Evolutionary conservation across 208 protist genomes (phyloP).

Genomic region (Acanthamoeba sp.): DNA sequence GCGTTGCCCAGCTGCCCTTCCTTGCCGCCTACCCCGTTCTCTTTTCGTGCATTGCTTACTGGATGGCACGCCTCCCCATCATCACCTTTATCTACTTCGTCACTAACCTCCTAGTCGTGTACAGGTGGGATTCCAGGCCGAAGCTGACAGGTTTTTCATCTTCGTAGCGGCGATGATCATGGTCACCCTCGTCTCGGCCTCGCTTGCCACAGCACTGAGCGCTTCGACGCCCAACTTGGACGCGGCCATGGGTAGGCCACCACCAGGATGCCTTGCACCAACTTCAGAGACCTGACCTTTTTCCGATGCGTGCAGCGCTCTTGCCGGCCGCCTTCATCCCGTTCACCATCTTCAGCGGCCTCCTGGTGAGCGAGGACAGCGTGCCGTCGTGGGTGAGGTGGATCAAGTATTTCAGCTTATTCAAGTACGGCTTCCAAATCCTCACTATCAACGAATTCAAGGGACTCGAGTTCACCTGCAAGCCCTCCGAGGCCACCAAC

Average conservation of each 20-base stretch:
- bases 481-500: background rate
- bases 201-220: background rate
- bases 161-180: constrained; percentile 39
- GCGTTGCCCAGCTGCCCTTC: constrained; percentile 35
- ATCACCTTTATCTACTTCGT: background rate
- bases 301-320: background rate
- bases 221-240: background rate
- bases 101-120: too few species aligned
- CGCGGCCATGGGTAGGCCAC: background rate
- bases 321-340: constrained; percentile 6
- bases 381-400: constrained; percentile 7
- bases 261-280: too few species aligned
- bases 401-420: background rate
- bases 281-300: too few species aligned
- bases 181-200: background rate
- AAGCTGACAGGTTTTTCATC: constrained; percentile 60
- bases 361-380: constrained; percentile 1
- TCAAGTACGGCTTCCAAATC: constrained; percentile 59
- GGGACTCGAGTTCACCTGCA: constrained; percentile 19
- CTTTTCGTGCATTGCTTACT: constrained; percentile 60
- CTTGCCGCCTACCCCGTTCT: background rate
- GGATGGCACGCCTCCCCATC: constrained; percentile 32
- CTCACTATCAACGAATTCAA: constrained; percentile 20
- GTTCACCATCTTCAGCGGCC: constrained; percentile 14
- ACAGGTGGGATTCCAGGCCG: constrained; percentile 13